Base-by-base conservation (phyloP, 768 basidiomycete genomes). In the Termitomyces bulborhizus region DNA sequence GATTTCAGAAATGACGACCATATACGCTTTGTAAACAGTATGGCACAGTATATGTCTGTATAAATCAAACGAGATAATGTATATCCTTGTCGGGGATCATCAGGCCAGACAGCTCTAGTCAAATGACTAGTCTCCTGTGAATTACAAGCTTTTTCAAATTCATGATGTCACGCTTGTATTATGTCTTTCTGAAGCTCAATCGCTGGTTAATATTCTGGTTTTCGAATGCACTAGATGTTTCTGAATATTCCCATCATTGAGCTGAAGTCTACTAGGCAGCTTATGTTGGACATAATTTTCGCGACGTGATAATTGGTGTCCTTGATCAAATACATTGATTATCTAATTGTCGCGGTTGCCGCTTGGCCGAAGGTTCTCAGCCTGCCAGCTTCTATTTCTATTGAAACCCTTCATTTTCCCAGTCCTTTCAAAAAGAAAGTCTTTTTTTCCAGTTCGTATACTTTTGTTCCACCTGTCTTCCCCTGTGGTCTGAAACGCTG, bases 41-140 rank as follows among this genome's bases (percentile, higher is more conserved):
- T 93, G 85, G 86, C 86, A 13, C 83, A 80, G 62, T 93, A 90
- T 64, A 87, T 93, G 89, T 91, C 90, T 39, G 71, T 82, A 60
- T 92, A 76, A 60, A 42, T 34, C 7, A 39, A 31, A 51, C 12
- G 31, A 8, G 31, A 8, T 3, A 2, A 8, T 32, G 6, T 32
- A 2, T 8, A 9, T 8, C 3, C 8, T 21, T 21, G 21, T 21
- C 2, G 21, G 21, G 29, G 29, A 29, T 36, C 12, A 36, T 36
- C 34, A 36, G 12, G 29, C 29, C 29, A 29, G 29, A 9, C 5
- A 24, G 5, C 6, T 16, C 24, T 7, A 7, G 49, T 50, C 49
- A 39, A 50, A 50, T 50, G 49, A 50, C 26, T 6, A 27, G 16
- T 49, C 26, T 39, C 13, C 15, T 39, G 48, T 37, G 36, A 9